Base-by-base conservation (phyloP, 1,284 basidiomycete species). In the Microbotryum intermedium region DNA sequence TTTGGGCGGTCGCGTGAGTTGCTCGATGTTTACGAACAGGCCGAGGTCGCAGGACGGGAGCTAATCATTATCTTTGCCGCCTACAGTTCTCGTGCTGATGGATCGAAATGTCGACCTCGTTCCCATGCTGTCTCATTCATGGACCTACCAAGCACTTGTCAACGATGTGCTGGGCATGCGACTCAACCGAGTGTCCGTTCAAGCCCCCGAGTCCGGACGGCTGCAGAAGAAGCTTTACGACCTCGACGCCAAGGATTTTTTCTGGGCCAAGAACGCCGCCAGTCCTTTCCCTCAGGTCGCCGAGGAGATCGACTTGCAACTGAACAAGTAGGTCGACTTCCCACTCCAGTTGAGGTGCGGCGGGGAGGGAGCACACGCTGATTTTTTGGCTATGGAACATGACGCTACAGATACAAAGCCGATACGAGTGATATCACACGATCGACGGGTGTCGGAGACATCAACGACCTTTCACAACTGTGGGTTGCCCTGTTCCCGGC, bases 141-240 rank as follows among this genome's bases (percentile, higher is more conserved):
- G 95, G 95, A 98, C 95, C 30, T 99, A 99, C 72, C 95, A 99
- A 76, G 92, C 95, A 0, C 83, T 99, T 23, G 90, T 97, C 0
- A 94, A 94, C 52, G 95, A 99, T 73, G 97, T 97, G 62, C 83
- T 99, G 30, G 89, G 95, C 59, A 91, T 98, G 80, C 94, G 91
- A 75, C 82, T 99, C 20, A 98, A 98, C 75, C 85, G 94, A 13
- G 93, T 98, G 20, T 85, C 90, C 1, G 85, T 98, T 25, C 77
- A 80, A 73, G 75, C 79, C 18, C 78, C 79, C n/a, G 80, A 81
- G 62, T 76, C 74, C 60, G 79, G 79, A 34, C 75, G 77, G 51
- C 80, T 86, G 21, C 83, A 85, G 73, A 94, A 92, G 73, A 87
- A 87, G 66, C 85, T 88, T 0, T 97, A 97, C 72, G 95, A 99